A percentile compares a stretch with the other conserved stretches of the same genome.
phyloP scores from a whole-genome alignment of 352 stramenopile species.

The Pythium plurisporium region DNA sequence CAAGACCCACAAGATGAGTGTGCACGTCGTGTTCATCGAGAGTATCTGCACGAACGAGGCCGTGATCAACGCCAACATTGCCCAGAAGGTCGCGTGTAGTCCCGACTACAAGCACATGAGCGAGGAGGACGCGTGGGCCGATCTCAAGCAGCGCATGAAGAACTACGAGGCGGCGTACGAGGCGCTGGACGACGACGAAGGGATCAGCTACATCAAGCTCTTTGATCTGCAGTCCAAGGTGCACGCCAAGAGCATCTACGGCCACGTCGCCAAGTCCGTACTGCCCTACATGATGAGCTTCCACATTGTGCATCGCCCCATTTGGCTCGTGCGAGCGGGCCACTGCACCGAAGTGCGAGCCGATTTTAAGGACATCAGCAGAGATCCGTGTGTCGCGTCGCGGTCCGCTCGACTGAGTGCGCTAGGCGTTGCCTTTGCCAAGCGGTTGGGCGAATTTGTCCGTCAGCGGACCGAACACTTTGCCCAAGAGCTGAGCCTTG shows the following conservation, averaged over 20 bases:
- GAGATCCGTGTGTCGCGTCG: conserved; percentile 69
- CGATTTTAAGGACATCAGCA: conserved; percentile 65
- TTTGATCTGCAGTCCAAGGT: conserved; percentile 88
- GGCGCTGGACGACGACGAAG: conserved; percentile 78
- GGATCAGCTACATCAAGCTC: conserved; percentile 88
- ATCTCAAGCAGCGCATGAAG: conserved; percentile 80
- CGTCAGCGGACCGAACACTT: conserved; percentile 58
- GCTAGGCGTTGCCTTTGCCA: conserved; percentile 90
- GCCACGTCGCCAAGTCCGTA: conserved; percentile 90
- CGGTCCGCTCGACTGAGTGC: conserved; percentile 82
- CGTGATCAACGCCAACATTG: conserved; percentile 83
- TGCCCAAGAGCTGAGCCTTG: conserved; percentile 5
- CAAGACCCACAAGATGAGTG: conserved; percentile 54
- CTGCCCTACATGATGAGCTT: conserved; percentile 93
- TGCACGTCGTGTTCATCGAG: conserved; percentile 92
- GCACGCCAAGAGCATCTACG: conserved; percentile 82
- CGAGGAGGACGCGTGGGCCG: conserved; percentile 60
- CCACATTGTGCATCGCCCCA: conserved; percentile 90
- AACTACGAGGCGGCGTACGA: conserved; percentile 89
- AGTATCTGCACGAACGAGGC: conserved; percentile 91
- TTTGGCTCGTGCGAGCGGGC: conserved; percentile 90
- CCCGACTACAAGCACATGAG: conserved; percentile 82
- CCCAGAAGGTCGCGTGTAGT: conserved; percentile 65
- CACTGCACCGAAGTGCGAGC: conserved; percentile 72
- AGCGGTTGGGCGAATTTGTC: conserved; percentile 89